Conservation (phyloP, 2,329 filamentous ascomycete genomes). For the Dactylonectria macrodidyma region DNA sequence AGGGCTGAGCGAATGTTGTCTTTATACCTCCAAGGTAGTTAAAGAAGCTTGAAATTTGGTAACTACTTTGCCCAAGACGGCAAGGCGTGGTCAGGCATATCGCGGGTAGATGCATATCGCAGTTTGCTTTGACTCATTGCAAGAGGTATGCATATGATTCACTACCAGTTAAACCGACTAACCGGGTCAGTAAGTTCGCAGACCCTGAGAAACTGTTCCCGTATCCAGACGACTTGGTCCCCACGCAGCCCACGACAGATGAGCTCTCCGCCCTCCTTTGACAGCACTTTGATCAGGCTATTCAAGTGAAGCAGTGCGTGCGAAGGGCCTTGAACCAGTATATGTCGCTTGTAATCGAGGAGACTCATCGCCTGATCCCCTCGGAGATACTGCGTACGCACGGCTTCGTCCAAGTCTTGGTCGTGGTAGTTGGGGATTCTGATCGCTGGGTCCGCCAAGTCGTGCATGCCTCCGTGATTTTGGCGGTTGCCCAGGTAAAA, state of each 20-base stretch:
- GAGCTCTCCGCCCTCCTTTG: slow-evolving; percentile 7
- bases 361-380: slow-evolving; percentile 29
- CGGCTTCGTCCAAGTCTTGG: slow-evolving; percentile 27
- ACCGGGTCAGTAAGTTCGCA: slow-evolving; percentile 14
- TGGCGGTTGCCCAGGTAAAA: slow-evolving; percentile 38
- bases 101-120: neutral
- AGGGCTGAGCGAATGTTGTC: no score
- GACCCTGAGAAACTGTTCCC: slow-evolving; percentile 3
- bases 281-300: slow-evolving; percentile 25
- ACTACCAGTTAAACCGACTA: slow-evolving; percentile 28
- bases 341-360: slow-evolving; percentile 33
- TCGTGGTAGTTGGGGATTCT: slow-evolving; percentile 35
- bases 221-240: slow-evolving; percentile 7
- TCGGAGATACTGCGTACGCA: slow-evolving; percentile 30
- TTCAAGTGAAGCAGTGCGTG: slow-evolving; percentile 35
- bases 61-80: neutral
- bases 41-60: no score
- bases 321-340: slow-evolving; percentile 36
- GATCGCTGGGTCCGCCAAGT: slow-evolving; percentile 29
- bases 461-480: slow-evolving; percentile 29
- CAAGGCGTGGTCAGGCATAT: neutral
- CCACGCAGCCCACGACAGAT: slow-evolving; percentile 9
- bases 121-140: neutral
- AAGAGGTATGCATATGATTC: slow-evolving; percentile 24
- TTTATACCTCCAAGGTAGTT: no score